Evolutionary conservation across 2,329 filamentous ascomycete genomes (phyloP).

Genomic region (Fusarium stilboides): DNA sequence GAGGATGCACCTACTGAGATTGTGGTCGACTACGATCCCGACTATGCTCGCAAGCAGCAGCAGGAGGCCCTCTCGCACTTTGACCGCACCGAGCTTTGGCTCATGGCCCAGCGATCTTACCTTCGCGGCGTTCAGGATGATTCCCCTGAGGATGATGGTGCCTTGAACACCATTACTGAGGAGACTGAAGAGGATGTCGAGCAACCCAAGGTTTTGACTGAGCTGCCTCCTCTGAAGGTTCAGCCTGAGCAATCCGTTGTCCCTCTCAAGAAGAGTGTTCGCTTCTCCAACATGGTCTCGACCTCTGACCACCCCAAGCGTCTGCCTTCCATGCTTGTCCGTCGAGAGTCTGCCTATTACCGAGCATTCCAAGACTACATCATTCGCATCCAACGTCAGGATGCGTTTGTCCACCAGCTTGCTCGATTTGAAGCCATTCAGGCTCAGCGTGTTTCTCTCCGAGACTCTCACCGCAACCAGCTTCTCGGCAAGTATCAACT

Average conservation of each 20-base stretch:
- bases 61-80: constrained; percentile 80
- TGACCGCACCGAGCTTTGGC: constrained; percentile 89
- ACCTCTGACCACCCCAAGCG: constrained; percentile 63
- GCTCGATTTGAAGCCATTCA: constrained; percentile 92
- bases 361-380: constrained; percentile 85
- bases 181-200: constrained; percentile 52
- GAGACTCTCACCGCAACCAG: constrained; percentile 81
- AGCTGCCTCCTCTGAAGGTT: constrained; percentile 39
- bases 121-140: constrained; percentile 75
- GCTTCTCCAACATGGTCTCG: constrained; percentile 74
- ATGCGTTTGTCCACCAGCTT: constrained; percentile 88
- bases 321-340: constrained; percentile 67
- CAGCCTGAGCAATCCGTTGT: constrained; percentile 42
- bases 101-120: constrained; percentile 85
- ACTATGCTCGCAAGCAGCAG: constrained; percentile 81
- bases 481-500: constrained; percentile 89
- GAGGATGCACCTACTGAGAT: constrained; percentile 77
- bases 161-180: constrained; percentile 57
- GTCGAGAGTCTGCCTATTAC: constrained; percentile 85
- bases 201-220: constrained; percentile 48
- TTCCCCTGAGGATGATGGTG: constrained; percentile 54
- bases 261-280: constrained; percentile 79
- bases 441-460: constrained; percentile 82
- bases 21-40: constrained; percentile 79
- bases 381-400: constrained; percentile 75